Conservation (phyloP, 2,329 filamentous ascomycete species). For the Camptophora hylomeconis region DNA sequence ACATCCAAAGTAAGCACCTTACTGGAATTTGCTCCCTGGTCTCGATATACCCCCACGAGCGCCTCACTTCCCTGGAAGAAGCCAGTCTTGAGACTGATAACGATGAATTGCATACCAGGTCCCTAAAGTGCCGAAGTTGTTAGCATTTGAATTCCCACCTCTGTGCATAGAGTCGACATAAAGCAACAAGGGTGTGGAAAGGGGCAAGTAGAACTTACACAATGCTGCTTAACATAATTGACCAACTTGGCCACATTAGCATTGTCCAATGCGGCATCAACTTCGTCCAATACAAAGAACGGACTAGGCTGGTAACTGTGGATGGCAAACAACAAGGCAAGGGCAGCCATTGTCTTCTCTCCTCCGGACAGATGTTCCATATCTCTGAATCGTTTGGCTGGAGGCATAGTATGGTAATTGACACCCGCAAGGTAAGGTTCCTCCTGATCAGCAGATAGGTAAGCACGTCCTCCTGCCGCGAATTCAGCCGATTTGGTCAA, state of each 20-base stretch:
- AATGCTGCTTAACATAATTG: constrained; percentile 89
- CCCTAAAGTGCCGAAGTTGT: too few species aligned
- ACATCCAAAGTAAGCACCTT: constrained; percentile 90
- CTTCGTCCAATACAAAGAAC: constrained; percentile 96
- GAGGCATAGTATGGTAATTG: constrained; percentile 98
- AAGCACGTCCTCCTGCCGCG: constrained; percentile 75
- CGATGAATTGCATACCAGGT: constrained; percentile 97
- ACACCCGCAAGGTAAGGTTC: constrained; percentile 92
- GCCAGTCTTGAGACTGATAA: constrained; percentile 90
- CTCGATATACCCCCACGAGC: constrained; percentile 85
- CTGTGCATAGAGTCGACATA: too few species aligned
- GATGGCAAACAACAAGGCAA: constrained; percentile 92
- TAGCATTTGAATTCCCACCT: too few species aligned
- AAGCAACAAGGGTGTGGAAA: neutral
- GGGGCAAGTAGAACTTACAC: constrained; percentile 23
- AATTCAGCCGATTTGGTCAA: constrained; percentile 84
- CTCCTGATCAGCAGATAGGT: constrained; percentile 90
- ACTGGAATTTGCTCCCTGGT: constrained; percentile 86
- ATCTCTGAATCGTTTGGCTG: constrained; percentile 93
- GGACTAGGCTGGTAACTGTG: constrained; percentile 91
- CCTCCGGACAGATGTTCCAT: constrained; percentile 97
- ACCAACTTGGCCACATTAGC: constrained; percentile 94
- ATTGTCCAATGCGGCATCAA: constrained; percentile 95
- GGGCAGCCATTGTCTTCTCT: constrained; percentile 96
- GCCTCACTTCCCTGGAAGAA: constrained; percentile 96